Conservation (phyloP, 2,329 filamentous ascomycete species). For the Lasiodiplodia sp. region DNA sequence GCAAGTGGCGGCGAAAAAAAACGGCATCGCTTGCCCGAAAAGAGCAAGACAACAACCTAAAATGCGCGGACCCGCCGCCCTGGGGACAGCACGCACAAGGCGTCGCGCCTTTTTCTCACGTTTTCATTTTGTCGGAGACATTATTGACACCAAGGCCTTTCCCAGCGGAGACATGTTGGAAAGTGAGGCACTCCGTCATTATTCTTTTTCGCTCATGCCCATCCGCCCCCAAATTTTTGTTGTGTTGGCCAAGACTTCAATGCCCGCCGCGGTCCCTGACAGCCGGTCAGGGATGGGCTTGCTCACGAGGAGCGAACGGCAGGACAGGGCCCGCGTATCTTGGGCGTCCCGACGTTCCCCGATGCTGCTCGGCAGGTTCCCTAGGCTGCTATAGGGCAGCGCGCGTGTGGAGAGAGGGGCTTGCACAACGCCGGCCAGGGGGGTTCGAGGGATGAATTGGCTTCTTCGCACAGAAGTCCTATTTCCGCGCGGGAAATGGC, state of each 20-base stretch:
- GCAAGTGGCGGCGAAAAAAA: constrained; percentile 11
- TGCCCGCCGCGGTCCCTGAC: constrained; percentile 25
- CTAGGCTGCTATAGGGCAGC: constrained; percentile 1
- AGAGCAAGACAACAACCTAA: constrained; percentile 7
- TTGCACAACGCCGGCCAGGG: constrained; percentile 20
- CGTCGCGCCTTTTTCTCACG: neutral
- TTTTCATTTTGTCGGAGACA: constrained; percentile 10
- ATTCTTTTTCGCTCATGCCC: neutral
- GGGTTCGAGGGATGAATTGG: constrained; percentile 23
- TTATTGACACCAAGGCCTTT: constrained; percentile 1
- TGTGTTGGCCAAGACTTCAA: neutral
- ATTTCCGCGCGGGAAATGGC: constrained; percentile 2
- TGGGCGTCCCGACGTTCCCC: constrained; percentile 26
- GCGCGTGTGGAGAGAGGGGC: constrained; percentile 5
- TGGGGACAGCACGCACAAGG: constrained; percentile 7
- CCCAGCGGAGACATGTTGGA: neutral
- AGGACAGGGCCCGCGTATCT: constrained; percentile 24
- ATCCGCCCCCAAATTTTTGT: neutral
- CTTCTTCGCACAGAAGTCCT: constrained; percentile 7
- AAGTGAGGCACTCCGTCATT: neutral
- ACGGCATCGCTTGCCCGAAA: constrained; percentile 21
- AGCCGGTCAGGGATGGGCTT: constrained; percentile 14
- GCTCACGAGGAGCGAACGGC: constrained; percentile 15
- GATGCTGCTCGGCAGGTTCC: constrained; percentile 17
- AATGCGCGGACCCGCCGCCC: constrained; percentile 14